Evolutionary conservation across 352 stramenopile genomes (phyloP).

Genomic region (Paralagenidium karlingii): DNA sequence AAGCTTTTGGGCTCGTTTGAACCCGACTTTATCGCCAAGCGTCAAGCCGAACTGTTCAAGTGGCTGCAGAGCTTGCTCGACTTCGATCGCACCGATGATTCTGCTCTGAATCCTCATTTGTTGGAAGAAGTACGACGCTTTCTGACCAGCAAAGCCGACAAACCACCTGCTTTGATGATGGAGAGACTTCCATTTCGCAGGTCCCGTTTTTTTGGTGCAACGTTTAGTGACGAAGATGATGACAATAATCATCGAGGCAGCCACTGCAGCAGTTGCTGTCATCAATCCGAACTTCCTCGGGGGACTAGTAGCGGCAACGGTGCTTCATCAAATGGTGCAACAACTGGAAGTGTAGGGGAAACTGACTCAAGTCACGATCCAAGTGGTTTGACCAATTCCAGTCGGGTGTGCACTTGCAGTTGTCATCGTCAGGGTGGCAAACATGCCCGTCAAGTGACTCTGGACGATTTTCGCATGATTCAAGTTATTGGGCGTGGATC

Average conservation of each 20-base stretch:
- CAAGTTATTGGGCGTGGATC: slow-evolving; percentile 85
- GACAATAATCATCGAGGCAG: slow-evolving; percentile 16
- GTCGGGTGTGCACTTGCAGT: slow-evolving; percentile 2
- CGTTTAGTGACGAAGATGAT: slow-evolving; percentile 38
- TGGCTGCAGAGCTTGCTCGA: slow-evolving; percentile 55
- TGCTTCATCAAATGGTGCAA: too few relatives aligned
- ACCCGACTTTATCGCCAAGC: slow-evolving; percentile 61
- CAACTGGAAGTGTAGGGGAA: too few relatives aligned
- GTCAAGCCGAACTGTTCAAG: slow-evolving; percentile 47
- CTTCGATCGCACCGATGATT: slow-evolving; percentile 63
- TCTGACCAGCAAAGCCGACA: slow-evolving; percentile 68
- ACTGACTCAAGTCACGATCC: slow-evolving; percentile 2
- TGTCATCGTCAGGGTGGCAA: slow-evolving; percentile 4
- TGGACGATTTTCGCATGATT: slow-evolving; percentile 73
- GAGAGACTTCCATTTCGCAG: slow-evolving; percentile 45
- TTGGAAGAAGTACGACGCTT: slow-evolving; percentile 71
- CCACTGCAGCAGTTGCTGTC: neutral
- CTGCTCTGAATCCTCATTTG: slow-evolving; percentile 60
- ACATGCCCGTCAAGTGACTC: slow-evolving; percentile 28
- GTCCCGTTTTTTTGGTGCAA: slow-evolving; percentile 57
- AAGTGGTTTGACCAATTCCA: too few relatives aligned
- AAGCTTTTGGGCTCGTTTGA: slow-evolving; percentile 79
- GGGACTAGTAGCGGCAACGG: too few relatives aligned
- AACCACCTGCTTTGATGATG: slow-evolving; percentile 50
- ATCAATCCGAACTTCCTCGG: neutral